These are phyloP conservation scores for Candida rishiriensis DNA, from an alignment of 805 yeast genomes.

Conservation along the genomic window DNA sequence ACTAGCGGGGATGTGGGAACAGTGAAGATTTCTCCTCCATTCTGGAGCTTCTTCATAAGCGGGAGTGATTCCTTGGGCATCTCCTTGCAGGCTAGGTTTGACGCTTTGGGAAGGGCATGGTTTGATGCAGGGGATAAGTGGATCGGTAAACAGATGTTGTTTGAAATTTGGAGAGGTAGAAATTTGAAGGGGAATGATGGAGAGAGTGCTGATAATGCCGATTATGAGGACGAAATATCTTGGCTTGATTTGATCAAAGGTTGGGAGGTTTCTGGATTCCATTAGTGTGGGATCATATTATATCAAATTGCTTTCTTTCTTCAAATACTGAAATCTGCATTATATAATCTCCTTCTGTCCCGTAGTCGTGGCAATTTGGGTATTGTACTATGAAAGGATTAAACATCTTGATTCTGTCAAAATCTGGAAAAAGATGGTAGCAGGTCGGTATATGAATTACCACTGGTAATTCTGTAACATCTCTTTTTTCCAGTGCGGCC, in stretches of 20 bases:
- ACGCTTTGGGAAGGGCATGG: conserved; percentile 30
- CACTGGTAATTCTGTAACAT: no score
- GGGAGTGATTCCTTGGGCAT: conserved; percentile 36
- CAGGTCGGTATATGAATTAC: no score
- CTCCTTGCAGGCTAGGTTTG: conserved; percentile 29
- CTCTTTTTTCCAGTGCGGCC: no score
- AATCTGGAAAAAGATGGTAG: no score
- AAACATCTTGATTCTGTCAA: no score
- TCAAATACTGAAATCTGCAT: no score
- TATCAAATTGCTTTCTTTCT: no score
- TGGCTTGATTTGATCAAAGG: conserved; percentile 53
- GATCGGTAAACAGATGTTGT: conserved; percentile 51
- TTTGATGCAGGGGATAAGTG: conserved; percentile 40
- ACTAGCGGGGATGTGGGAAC: neutral
- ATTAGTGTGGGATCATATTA: conserved; percentile 7
- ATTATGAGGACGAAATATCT: conserved; percentile 30
- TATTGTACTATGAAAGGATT: no score
- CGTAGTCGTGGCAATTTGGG: no score
- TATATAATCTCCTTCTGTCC: no score
- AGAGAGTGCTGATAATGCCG: neutral
- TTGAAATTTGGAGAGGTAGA: conserved; percentile 47
- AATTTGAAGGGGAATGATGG: conserved; percentile 9
- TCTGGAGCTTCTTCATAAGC: conserved; percentile 46
- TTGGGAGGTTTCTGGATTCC: conserved; percentile 42
- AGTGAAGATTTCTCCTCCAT: conserved; percentile 32